phyloP scores from a whole-genome alignment of 495 filamentous ascomycete species.

The Apiosordaria backusii region DNA sequence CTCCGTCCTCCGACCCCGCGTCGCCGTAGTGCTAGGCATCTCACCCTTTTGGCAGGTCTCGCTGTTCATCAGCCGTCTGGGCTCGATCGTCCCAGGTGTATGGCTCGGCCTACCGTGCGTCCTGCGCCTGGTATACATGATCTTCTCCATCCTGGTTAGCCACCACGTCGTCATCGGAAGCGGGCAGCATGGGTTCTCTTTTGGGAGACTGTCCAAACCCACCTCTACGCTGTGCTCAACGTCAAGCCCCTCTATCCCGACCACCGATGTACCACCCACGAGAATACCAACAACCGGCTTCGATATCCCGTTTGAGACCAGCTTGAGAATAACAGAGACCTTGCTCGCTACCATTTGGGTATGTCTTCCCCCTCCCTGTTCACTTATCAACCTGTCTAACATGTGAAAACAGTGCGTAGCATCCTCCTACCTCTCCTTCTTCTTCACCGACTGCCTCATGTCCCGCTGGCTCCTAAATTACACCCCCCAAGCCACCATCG shows the following conservation, averaged over 20 bases:
- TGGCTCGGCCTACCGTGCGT: constrained; percentile 43
- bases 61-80: constrained; percentile 44
- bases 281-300: constrained; percentile 6
- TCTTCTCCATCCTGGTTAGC: constrained; percentile 27
- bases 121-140: constrained; percentile 43
- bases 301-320: constrained; percentile 28
- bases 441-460: constrained; percentile 91
- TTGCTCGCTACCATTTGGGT: constrained; percentile 82
- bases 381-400: neutral
- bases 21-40: constrained; percentile 48
- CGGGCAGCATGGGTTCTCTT: neutral
- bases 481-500: constrained; percentile 77
- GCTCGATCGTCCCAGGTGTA: constrained; percentile 42
- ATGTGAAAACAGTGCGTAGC: constrained; percentile 72
- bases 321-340: constrained; percentile 68
- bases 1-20: constrained; percentile 53
- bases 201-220: neutral
- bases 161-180: constrained; percentile 26
- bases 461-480: constrained; percentile 88
- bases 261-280: constrained; percentile 6
- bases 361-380: constrained; percentile 15
- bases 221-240: neutral
- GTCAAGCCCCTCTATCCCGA: neutral
- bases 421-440: constrained; percentile 81
- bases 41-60: constrained; percentile 45